Percentiles rank a stretch among this genome's conserved stretches.
phyloP scores from a whole-genome alignment of 768 basidiomycete species.

The Gloeopeniophorella convolvens region DNA sequence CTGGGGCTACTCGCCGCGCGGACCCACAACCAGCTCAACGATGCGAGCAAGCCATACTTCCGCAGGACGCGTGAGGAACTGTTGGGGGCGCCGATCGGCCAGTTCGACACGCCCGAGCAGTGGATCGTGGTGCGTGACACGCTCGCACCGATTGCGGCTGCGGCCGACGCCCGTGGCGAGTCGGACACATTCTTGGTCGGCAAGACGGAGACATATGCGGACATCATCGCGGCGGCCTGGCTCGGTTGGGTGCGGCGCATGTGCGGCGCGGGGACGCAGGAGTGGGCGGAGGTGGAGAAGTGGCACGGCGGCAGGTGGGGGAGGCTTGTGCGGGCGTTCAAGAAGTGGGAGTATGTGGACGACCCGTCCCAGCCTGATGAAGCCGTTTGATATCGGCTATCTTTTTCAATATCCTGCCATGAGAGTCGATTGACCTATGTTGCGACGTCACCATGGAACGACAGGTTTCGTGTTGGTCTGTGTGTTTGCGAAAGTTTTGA shows the following conservation, averaged over 20 bases:
- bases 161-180: slow-evolving; percentile 11
- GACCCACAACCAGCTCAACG: slow-evolving; percentile 25
- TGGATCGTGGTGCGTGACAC: slow-evolving; percentile 35
- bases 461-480: no score
- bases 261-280: slow-evolving; percentile 33
- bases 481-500: no score
- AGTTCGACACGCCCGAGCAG: slow-evolving; percentile 30
- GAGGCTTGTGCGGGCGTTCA: slow-evolving; percentile 9
- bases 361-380: neutral
- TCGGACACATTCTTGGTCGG: slow-evolving; percentile 29
- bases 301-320: slow-evolving; percentile 34
- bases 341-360: slow-evolving; percentile 12
- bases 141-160: slow-evolving; percentile 25
- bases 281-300: slow-evolving; percentile 36
- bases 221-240: slow-evolving; percentile 33
- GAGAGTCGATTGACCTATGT: no score
- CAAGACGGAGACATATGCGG: slow-evolving; percentile 32
- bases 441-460: no score
- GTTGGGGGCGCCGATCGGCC: slow-evolving; percentile 34
- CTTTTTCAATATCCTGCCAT: no score
- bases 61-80: slow-evolving; percentile 29
- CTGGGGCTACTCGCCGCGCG: slow-evolving; percentile 8
- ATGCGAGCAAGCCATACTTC: slow-evolving; percentile 35
- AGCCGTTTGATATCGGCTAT: no score
- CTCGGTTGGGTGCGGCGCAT: slow-evolving; percentile 29